Evolutionary conservation across 805 yeast species (phyloP).

Genomic region (Suhomyces canberraensis): DNA sequence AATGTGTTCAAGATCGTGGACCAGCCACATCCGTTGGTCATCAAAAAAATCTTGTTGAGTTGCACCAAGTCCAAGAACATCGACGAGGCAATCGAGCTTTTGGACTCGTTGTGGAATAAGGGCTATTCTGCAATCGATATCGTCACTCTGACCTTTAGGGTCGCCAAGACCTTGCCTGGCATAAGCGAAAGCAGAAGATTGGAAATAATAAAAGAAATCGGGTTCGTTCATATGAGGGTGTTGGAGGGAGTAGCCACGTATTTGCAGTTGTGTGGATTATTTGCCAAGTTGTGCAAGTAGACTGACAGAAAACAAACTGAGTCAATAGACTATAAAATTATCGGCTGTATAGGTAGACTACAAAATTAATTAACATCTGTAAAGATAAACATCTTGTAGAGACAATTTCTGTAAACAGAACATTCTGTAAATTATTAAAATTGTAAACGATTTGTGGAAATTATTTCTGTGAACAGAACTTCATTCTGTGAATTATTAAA

Average conservation of each 20-base stretch:
- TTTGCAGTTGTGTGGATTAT: slow-evolving; percentile 79
- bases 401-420: no score
- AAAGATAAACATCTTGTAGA: no score
- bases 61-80: slow-evolving; percentile 41
- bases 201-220: slow-evolving; percentile 80
- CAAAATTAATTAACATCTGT: no score
- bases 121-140: slow-evolving; percentile 95
- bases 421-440: no score
- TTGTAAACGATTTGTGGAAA: no score
- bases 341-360: no score
- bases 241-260: slow-evolving; percentile 90
- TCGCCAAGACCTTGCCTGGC: slow-evolving; percentile 70
- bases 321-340: no score
- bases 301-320: no score
- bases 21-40: slow-evolving; percentile 89
- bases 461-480: no score
- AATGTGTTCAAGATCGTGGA: slow-evolving; percentile 95
- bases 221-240: slow-evolving; percentile 87
- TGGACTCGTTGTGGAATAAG: slow-evolving; percentile 75
- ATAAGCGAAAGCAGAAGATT: slow-evolving; percentile 67
- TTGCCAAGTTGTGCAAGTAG: slow-evolving; percentile 55
- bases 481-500: no score
- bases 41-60: slow-evolving; percentile 57
- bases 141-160: slow-evolving; percentile 85
- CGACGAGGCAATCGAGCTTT: slow-evolving; percentile 61